Evolutionary conservation across 768 basidiomycete genomes (phyloP).

Genomic region (Tulasnella sp.): DNA sequence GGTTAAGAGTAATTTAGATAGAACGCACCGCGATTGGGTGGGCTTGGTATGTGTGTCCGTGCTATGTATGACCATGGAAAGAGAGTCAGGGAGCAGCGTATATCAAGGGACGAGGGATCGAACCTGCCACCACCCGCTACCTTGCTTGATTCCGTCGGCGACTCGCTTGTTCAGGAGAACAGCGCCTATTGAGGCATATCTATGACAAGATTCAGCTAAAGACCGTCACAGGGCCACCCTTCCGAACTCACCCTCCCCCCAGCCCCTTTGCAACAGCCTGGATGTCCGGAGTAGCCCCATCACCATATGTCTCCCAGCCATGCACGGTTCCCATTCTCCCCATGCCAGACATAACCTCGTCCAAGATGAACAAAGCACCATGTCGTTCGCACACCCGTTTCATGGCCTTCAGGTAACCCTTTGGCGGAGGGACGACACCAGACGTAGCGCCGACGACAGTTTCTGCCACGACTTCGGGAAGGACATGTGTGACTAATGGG

Average conservation of each 20-base stretch:
- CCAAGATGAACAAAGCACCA: slow-evolving; percentile 70
- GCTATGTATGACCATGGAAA: slow-evolving; percentile 41
- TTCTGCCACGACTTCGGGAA: slow-evolving; percentile 68
- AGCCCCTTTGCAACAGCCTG: slow-evolving; percentile 90
- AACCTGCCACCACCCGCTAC: slow-evolving; percentile 70
- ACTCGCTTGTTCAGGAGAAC: slow-evolving; percentile 74
- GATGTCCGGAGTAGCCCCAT: slow-evolving; percentile 76
- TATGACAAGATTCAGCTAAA: slow-evolving; percentile 40
- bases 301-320: slow-evolving; percentile 83
- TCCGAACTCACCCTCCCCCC: slow-evolving; percentile 72
- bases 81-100: not conserved
- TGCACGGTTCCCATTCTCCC: slow-evolving; percentile 88
- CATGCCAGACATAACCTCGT: slow-evolving; percentile 94
- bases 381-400: slow-evolving; percentile 58
- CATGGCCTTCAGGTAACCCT: slow-evolving; percentile 35
- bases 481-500: slow-evolving; percentile 6
- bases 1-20: not conserved
- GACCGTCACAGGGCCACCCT: not conserved
- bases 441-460: slow-evolving; percentile 87
- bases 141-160: slow-evolving; percentile 65
- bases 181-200: slow-evolving; percentile 82
- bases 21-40: slow-evolving; percentile 31
- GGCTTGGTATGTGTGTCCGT: slow-evolving; percentile 86
- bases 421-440: slow-evolving; percentile 74
- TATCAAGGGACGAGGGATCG: not conserved